Base-by-base conservation (phyloP, 108 stramenopile species). In the Fragilaria crotonensis region DNA sequence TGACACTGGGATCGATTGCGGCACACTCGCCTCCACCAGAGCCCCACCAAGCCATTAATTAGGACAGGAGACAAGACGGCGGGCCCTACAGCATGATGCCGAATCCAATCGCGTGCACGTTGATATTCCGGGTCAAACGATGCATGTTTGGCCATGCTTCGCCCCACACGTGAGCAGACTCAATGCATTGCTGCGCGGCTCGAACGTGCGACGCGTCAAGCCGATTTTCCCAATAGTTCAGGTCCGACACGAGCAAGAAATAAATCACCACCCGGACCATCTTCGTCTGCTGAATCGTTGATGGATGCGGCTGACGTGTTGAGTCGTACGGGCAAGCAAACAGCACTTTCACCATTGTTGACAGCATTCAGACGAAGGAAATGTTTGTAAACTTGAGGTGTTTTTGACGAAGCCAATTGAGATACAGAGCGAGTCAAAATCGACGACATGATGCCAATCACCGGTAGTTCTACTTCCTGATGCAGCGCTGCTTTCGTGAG, bases 61-160 rank as follows among this genome's bases (percentile, higher is more conserved):
- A 79, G 60, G 9, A 71, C 62, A 1, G 78, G 73, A 21, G 54
- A 60, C 31, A 79, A 48, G 14, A 75, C 78, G 18, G 78, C 78
- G 2, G 78, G 78, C n/a, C 78, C 78, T 2, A 79, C 66, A 14
- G 78, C 55, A 51, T 71, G 70, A 19, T 54, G 33, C 51, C 71
- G 70, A 51, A 79, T 79, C 73, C 73, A 79, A 17, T 62, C 53
- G 31, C 57, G 62, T n/a, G 73, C 73, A 26, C 70, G 73, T 11
- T 30, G 28, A 33, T 79, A 79, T 33, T 75, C 36, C 7, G 74
- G 78, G 62, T 79, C 78, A 45, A 78, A 78, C 26, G 67, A 68
- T 14, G 72, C 72, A 19, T 73, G 66, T 26, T 21, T 3, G 14
- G 78, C 78, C 58, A 79, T 49, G 52, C 54, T 56, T 44, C 51